phyloP scores from a whole-genome alignment of 1,284 basidiomycete genomes.

The Tylopilus orsonianus region DNA sequence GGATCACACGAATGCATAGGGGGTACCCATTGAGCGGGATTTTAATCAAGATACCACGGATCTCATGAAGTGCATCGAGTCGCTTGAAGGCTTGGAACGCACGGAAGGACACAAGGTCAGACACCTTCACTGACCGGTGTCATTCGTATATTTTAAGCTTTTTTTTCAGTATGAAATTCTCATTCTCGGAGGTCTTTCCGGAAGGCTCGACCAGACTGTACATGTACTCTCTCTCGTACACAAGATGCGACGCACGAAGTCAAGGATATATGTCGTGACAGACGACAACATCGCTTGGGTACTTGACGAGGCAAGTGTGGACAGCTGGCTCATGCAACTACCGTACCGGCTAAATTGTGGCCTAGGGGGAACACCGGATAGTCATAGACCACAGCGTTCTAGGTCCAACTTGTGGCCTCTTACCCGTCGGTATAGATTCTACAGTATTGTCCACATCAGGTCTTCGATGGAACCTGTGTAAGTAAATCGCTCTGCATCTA shows the following conservation, averaged over 20 bases:
- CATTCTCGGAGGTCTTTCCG: slow-evolving; percentile 86
- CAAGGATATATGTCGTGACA: slow-evolving; percentile 74
- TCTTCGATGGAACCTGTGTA: slow-evolving; percentile 88
- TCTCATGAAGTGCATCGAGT: slow-evolving; percentile 85
- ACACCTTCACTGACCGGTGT: background rate
- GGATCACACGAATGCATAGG: slow-evolving; percentile 40
- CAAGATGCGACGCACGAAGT: slow-evolving; percentile 68
- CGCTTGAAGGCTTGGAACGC: slow-evolving; percentile 57
- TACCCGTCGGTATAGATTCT: slow-evolving; percentile 82
- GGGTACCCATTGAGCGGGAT: slow-evolving; percentile 69
- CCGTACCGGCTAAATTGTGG: slow-evolving; percentile 2
- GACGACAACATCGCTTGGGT: slow-evolving; percentile 92
- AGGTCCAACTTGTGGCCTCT: slow-evolving; percentile 89
- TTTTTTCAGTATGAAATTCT: slow-evolving; percentile 60
- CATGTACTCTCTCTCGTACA: slow-evolving; percentile 87
- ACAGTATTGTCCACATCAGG: slow-evolving; percentile 82
- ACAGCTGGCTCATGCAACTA: background rate
- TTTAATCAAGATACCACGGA: slow-evolving; percentile 86
- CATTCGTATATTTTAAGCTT: background rate
- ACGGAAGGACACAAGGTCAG: slow-evolving; percentile 39
- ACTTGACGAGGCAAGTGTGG: slow-evolving; percentile 63
- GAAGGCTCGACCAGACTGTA: slow-evolving; percentile 91
- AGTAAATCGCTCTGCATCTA: slow-evolving; percentile 25
- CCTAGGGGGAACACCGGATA: slow-evolving; percentile 79
- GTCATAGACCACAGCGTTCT: slow-evolving; percentile 69